Percentiles rank a stretch among this genome's conserved stretches.
Evolutionary conservation across 2,329 filamentous ascomycete species (phyloP).

Genomic region (Sclerotinia sclerotiorum): DNA sequence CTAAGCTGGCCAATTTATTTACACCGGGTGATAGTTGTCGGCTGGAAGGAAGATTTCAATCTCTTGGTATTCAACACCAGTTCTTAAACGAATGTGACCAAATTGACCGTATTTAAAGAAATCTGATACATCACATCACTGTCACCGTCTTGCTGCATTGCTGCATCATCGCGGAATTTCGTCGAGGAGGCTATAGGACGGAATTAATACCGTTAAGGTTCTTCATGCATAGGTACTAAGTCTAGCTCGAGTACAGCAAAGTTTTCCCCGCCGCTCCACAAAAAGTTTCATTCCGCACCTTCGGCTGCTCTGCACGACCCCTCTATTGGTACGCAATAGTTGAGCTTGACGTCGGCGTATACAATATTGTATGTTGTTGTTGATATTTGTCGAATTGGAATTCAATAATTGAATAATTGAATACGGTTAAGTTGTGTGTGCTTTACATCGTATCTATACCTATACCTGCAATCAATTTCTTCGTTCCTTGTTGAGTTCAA

Average conservation of each 20-base stretch:
- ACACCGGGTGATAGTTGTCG: too few relatives aligned
- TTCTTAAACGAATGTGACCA: too few relatives aligned
- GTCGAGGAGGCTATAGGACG: not conserved
- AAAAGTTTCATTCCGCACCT: constrained; percentile 5
- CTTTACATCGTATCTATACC: not conserved
- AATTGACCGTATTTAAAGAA: not conserved
- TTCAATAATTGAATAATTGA: too few relatives aligned
- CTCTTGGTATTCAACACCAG: not conserved
- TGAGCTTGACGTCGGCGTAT: constrained; percentile 2
- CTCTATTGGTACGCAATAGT: not conserved
- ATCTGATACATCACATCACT: not conserved
- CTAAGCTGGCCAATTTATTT: not conserved
- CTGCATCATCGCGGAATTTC: not conserved
- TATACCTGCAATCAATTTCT: too few relatives aligned
- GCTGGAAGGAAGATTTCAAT: not conserved
- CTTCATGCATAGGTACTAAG: not conserved
- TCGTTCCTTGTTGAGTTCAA: not conserved
- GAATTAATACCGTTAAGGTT: constrained; percentile 6
- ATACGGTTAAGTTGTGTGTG: not conserved
- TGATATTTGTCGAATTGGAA: not conserved
- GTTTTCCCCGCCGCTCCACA: not conserved
- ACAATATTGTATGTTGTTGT: not conserved
- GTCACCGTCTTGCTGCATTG: not conserved
- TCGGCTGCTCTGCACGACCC: not conserved
- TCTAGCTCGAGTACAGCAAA: not conserved